These are phyloP conservation scores for Scutellaria minor DNA, from an alignment of 257 asterid genomes.

Conservation along the genomic window DNA sequence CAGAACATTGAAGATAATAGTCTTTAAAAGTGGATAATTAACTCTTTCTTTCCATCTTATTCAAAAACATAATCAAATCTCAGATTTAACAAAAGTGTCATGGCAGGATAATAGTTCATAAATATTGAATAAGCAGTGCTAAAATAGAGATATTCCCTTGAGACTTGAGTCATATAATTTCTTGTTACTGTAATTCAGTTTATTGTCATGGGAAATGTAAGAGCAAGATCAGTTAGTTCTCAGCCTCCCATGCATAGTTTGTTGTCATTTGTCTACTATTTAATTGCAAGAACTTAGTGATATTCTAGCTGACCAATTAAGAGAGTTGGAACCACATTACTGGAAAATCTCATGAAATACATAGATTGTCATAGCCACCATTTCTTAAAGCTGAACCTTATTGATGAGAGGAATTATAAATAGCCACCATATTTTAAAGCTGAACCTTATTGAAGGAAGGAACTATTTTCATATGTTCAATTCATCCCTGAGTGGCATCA, in stretches of 20 bases:
- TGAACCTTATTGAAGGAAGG: background rate
- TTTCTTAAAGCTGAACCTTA: background rate
- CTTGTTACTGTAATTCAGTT: slow-evolving; percentile 26
- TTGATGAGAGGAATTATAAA: background rate
- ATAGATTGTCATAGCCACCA: slow-evolving; percentile 2
- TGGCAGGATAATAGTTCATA: too few relatives aligned
- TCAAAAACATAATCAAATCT: background rate
- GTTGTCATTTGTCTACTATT: background rate
- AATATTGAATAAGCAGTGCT: background rate
- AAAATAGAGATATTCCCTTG: background rate
- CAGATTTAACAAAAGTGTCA: too few relatives aligned
- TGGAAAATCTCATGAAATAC: slow-evolving; percentile 7
- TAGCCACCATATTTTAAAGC: background rate
- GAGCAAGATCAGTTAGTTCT: slow-evolving; percentile 25
- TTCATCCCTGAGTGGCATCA: background rate
- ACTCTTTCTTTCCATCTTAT: slow-evolving; percentile 10
- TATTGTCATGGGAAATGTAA: background rate
- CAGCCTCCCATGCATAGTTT: slow-evolving; percentile 3
- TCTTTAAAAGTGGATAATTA: background rate
- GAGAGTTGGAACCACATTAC: slow-evolving; percentile 11
- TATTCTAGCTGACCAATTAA: slow-evolving; percentile 5
- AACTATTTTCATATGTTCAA: background rate
- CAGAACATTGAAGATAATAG: background rate
- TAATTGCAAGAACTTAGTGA: slow-evolving; percentile 1
- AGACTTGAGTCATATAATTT: background rate